Percentiles rank a stretch among this genome's conserved stretches.
Evolutionary conservation across 345 rosid species (phyloP).

Genomic region (Lepidium africanum): DNA sequence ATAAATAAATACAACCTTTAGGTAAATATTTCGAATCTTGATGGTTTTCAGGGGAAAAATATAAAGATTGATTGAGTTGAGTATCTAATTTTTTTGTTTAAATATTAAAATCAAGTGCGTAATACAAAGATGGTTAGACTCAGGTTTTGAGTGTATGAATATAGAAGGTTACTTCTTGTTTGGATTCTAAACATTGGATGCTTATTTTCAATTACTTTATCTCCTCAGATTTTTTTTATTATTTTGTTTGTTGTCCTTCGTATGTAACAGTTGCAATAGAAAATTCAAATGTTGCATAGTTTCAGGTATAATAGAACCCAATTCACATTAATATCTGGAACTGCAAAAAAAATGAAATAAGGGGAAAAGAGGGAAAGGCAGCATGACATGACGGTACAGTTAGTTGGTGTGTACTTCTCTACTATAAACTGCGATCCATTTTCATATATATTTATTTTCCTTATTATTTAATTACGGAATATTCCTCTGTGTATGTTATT

Average conservation of each 20-base stretch:
- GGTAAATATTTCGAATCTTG: no score
- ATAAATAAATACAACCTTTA: no score
- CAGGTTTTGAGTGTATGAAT: not conserved
- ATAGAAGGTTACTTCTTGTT: constrained; percentile 13
- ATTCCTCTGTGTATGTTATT: not conserved
- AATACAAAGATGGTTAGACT: not conserved
- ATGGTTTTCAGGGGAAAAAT: no score
- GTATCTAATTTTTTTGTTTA: not conserved
- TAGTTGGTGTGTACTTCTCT: constrained; percentile 20
- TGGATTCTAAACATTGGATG: constrained; percentile 21
- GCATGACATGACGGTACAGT: constrained; percentile 22
- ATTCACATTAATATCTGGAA: not conserved
- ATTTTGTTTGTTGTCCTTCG: not conserved
- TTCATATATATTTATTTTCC: not conserved
- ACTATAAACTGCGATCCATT: not conserved
- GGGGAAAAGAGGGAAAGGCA: not conserved
- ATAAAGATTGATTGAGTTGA: not conserved
- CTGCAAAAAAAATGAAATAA: not conserved
- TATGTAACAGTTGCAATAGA: not conserved
- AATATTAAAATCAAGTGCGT: not conserved
- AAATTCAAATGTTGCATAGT: constrained; percentile 1
- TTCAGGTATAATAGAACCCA: not conserved
- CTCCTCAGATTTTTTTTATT: not conserved
- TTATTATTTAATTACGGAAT: constrained; percentile 4
- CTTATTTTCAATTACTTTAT: constrained; percentile 3